A percentile compares a stretch with the other conserved stretches of the same genome.
phyloP scores from a whole-genome alignment of 306 rosid genomes.

The Vigna trinervia region DNA sequence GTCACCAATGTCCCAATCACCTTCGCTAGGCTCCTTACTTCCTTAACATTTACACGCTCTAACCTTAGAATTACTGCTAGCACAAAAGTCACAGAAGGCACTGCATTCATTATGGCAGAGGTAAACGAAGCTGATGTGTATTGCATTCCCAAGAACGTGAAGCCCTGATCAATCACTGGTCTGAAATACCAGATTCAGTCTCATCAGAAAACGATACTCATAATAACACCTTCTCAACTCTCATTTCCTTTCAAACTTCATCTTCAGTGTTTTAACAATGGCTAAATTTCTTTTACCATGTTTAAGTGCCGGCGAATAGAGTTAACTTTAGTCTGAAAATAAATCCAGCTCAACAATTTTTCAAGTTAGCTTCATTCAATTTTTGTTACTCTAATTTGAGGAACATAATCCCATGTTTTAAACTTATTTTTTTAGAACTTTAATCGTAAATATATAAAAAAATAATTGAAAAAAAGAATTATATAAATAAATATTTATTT shows the following conservation, averaged over 20 bases:
- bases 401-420: no score
- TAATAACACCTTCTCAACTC: no score
- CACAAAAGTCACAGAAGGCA: constrained; percentile 72
- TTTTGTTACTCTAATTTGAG: no score
- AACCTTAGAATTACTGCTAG: constrained; percentile 61
- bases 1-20: constrained; percentile 66
- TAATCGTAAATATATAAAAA: no score
- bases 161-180: constrained; percentile 79
- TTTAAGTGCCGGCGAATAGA: neutral
- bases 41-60: constrained; percentile 57
- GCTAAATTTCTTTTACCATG: neutral
- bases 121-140: constrained; percentile 79
- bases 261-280: neutral
- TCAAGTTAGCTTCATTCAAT: no score
- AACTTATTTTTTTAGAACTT: no score
- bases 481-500: no score
- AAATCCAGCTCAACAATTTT: no score
- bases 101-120: constrained; percentile 73
- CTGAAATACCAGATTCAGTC: constrained; percentile 39
- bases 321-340: neutral
- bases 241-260: neutral
- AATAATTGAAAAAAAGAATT: no score
- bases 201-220: neutral
- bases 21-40: constrained; percentile 64
- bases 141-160: constrained; percentile 69